Conservation (phyloP, 139 green algal genomes). For the Closterium sp. region DNA sequence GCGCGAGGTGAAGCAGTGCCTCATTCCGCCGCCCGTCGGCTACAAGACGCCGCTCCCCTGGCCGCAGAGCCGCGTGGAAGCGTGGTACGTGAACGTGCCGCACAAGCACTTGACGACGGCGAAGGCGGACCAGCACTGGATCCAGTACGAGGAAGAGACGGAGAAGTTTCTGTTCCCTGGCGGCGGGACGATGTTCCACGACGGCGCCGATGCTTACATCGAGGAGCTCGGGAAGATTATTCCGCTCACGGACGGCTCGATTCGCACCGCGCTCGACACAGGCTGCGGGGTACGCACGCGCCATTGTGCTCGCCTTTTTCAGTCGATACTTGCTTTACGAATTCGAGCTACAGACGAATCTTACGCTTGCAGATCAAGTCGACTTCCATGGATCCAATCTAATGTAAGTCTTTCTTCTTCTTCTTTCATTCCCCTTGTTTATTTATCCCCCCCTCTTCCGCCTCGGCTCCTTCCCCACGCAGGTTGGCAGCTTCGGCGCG, state of each 20-base stretch:
- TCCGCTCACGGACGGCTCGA: slow-evolving; percentile 3
- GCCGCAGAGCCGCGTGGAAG: slow-evolving; percentile 4
- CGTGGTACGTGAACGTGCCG: slow-evolving; percentile 35
- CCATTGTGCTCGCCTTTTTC: background rate
- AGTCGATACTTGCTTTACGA: too few relatives aligned
- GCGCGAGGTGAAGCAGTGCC: slow-evolving; percentile 5
- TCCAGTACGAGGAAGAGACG: slow-evolving; percentile 11
- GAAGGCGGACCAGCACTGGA: slow-evolving; percentile 38
- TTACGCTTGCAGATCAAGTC: too few relatives aligned
- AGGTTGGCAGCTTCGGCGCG: slow-evolving; percentile 4
- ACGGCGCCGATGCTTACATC: slow-evolving; percentile 13
- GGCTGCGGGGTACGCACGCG: slow-evolving; percentile 17
- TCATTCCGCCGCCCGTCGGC: slow-evolving; percentile 19
- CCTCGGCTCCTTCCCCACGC: background rate
- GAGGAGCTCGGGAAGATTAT: slow-evolving; percentile 16
- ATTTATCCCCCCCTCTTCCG: background rate
- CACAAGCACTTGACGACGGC: slow-evolving; percentile 13
- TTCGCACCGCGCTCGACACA: slow-evolving; percentile 26
- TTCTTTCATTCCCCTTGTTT: background rate
- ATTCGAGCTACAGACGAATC: too few relatives aligned
- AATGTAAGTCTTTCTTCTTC: too few relatives aligned
- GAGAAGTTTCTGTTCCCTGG: slow-evolving; percentile 38
- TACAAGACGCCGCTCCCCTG: slow-evolving; percentile 31
- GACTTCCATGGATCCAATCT: too few relatives aligned
- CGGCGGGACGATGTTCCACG: slow-evolving; percentile 29